Conservation (phyloP, 345 rosid genomes). For the Dovyalis caffra region DNA sequence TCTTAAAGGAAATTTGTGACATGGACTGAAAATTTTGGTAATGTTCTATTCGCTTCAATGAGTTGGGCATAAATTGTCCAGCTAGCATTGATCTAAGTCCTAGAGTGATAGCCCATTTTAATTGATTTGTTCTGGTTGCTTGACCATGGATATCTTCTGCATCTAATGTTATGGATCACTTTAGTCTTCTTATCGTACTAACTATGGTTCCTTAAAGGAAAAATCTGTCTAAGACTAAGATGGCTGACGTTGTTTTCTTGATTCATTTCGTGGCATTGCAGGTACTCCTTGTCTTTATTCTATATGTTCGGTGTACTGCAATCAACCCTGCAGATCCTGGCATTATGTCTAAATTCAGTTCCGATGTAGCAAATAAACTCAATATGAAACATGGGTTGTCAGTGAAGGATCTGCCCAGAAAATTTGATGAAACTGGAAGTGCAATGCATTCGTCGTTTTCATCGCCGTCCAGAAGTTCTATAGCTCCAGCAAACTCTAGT, state of each 20-base stretch:
- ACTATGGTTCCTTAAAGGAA: not conserved
- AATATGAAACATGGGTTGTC: conserved; percentile 40
- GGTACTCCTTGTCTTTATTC: conserved; percentile 86
- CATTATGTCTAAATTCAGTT: conserved; percentile 73
- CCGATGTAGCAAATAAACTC: conserved; percentile 26
- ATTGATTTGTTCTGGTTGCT: not conserved
- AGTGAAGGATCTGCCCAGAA: conserved; percentile 40
- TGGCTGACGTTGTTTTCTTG: not conserved
- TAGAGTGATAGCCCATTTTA: not conserved
- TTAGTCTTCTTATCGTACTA: not conserved
- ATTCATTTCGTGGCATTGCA: conserved; percentile 36
- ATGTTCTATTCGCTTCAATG: too few species aligned
- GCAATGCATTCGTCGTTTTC: conserved; percentile 69
- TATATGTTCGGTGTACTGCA: conserved; percentile 96
- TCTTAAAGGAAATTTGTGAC: not conserved
- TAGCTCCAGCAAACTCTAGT: conserved; percentile 60
- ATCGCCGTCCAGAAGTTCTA: conserved; percentile 71
- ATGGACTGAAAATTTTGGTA: not conserved
- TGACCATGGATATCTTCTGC: not conserved
- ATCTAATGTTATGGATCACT: not conserved
- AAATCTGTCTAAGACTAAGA: not conserved
- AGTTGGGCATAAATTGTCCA: too few species aligned
- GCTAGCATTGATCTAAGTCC: too few species aligned
- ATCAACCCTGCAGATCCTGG: conserved; percentile 99
- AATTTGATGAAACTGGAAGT: conserved; percentile 57